Base-by-base conservation (phyloP, 352 stramenopile genomes). In the Phytopythium delawarense region DNA sequence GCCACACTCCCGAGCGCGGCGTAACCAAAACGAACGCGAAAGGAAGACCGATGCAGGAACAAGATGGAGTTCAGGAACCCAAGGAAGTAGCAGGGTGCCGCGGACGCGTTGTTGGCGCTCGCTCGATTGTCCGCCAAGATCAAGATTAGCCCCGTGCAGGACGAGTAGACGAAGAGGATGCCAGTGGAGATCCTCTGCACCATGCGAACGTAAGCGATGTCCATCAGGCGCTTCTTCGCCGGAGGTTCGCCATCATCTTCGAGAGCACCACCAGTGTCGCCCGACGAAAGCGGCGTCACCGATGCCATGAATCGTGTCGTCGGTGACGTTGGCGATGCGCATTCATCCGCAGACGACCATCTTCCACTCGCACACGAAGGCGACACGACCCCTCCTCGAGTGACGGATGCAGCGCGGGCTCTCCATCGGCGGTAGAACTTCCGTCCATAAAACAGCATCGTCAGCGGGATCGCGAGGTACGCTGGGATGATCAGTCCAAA, bases 51-150 rank as follows among this genome's bases (percentile, higher is more conserved):
- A 51, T 80, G 72, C 13, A 73, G 72, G 52, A 79, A 79, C 3
- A 82, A 45, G 7, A 79, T 62, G n/a, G 74, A 66, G 59, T 82
- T 82, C 23, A 82, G 63, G 28, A 79, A 75, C 13, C 71, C 69
- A 9, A 81, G 37, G 35, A 78, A 78, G 59, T 82, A 82, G 28
- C 69, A 78, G 0, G 71, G 70, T n/a, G 70, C 67, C 6, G 63
- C 69, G 0, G 75, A 74, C 8, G 16, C 56, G 25, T 71, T 72
- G 25, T 59, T 66, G 21, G 64, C 39, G 32, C 42, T 73, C 3
- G 68, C 62, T 12, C 63, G 49, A 16, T 64, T 59, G 49, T 79
- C 64, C 12, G 78, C 71, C 7, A 76, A 46, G 11, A 82, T 25
- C 40, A 82, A 55, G 34, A 82, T 74, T 20, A 74, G 57, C 16